Conservation (phyloP, 805 yeast genomes). For the Pichia membranifaciens region DNA sequence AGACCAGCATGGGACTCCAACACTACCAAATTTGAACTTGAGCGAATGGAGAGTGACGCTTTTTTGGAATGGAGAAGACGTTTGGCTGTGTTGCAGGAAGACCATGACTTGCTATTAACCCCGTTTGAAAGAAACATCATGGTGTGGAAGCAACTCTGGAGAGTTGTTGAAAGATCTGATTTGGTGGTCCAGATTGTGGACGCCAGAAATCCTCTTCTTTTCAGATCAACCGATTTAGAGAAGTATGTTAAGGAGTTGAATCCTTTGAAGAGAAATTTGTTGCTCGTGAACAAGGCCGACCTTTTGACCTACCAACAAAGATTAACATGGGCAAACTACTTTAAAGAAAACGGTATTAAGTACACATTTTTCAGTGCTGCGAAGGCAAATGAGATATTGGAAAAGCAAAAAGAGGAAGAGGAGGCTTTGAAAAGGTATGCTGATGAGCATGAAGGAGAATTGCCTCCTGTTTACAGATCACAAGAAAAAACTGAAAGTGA, state of each 20-base stretch:
- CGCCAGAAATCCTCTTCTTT: constrained; percentile 88
- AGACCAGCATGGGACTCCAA: constrained; percentile 79
- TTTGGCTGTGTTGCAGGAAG: constrained; percentile 78
- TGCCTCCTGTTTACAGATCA: constrained; percentile 10
- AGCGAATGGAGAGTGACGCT: constrained; percentile 81
- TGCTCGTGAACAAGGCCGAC: constrained; percentile 93
- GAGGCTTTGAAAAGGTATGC: constrained; percentile 16
- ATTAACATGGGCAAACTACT: constrained; percentile 80
- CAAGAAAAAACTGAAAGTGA: constrained; percentile 1
- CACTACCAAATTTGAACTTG: constrained; percentile 71
- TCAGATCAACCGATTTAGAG: constrained; percentile 81
- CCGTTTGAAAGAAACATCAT: constrained; percentile 96
- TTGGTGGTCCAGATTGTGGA: constrained; percentile 95
- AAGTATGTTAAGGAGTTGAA: constrained; percentile 73
- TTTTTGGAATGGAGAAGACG: constrained; percentile 93
- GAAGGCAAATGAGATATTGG: constrained; percentile 70
- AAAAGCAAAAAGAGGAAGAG: constrained; percentile 48
- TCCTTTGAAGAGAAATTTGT: constrained; percentile 68
- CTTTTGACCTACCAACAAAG: constrained; percentile 73
- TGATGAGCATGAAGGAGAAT: constrained; percentile 13
- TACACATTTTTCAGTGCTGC: constrained; percentile 93
- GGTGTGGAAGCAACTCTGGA: constrained; percentile 98
- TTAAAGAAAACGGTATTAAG: constrained; percentile 58
- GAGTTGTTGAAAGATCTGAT: constrained; percentile 94
- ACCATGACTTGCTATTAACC: constrained; percentile 77